Conservation (phyloP, 2,329 filamentous ascomycete species). For the Aureobasidium subglaciale region DNA sequence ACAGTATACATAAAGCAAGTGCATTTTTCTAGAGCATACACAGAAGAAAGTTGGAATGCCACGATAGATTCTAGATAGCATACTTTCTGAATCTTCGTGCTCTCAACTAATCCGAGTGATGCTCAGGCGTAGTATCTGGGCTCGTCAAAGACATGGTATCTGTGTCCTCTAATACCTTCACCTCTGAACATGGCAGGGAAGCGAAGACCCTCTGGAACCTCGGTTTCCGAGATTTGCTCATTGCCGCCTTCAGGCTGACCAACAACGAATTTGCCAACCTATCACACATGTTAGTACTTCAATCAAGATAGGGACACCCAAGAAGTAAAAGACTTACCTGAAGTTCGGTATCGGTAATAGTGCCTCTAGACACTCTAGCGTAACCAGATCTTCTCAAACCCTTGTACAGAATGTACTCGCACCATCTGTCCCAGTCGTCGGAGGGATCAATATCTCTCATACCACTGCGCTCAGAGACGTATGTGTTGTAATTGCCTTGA, state of each 20-base stretch:
- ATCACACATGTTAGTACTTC: conserved; percentile 1
- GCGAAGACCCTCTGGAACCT: conserved; percentile 68
- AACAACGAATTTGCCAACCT: conserved; percentile 86
- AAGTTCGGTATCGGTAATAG: conserved; percentile 94
- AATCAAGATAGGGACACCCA: neutral
- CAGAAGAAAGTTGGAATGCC: no score
- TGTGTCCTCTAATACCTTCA: conserved; percentile 77
- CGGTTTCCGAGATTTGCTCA: conserved; percentile 60
- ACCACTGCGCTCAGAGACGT: conserved; percentile 75
- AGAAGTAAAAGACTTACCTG: conserved; percentile 51
- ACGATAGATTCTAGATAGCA: no score
- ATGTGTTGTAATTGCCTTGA: conserved; percentile 94
- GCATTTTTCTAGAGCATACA: no score
- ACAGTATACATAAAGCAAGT: no score
- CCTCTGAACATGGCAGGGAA: conserved; percentile 84
- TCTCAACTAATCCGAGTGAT: no score
- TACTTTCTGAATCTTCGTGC: no score
- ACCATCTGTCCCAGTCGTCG: conserved; percentile 98
- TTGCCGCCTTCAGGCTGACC: conserved; percentile 61
- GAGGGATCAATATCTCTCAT: conserved; percentile 92
- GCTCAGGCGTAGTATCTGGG: conserved; percentile 56
- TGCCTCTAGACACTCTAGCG: conserved; percentile 77
- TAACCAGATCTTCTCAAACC: conserved; percentile 78
- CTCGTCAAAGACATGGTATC: conserved; percentile 92
- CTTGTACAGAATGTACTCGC: conserved; percentile 97